Conservation (phyloP, 2,329 filamentous ascomycete species). For the Trichoderma simmonsii region DNA sequence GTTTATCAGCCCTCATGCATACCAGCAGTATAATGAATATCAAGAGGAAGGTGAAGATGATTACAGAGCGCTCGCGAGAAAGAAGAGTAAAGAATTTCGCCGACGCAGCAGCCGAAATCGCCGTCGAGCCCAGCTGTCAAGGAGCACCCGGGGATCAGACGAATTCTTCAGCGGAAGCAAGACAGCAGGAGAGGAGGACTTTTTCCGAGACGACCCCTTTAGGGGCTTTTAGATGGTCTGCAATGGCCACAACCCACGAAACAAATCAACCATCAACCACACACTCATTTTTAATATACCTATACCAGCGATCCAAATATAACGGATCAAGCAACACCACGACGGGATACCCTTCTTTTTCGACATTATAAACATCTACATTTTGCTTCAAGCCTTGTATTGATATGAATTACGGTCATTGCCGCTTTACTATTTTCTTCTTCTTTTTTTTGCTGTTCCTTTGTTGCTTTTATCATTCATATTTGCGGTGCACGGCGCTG, state of each 20-base stretch:
- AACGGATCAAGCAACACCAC: constrained; percentile 15
- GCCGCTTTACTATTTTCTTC: background rate
- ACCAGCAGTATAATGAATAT: constrained; percentile 45
- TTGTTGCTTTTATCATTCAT: background rate
- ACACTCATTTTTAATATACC: background rate
- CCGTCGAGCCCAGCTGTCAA: constrained; percentile 47
- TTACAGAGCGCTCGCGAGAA: constrained; percentile 44
- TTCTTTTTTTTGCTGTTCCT: constrained; percentile 1
- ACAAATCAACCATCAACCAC: background rate
- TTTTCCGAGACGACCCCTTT: constrained; percentile 59
- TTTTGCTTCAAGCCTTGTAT: constrained; percentile 13
- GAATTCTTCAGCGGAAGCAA: constrained; percentile 48
- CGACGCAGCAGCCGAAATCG: constrained; percentile 53
- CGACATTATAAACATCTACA: background rate
- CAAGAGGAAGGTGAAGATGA: constrained; percentile 52
- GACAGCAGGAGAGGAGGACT: constrained; percentile 53
- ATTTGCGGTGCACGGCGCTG: background rate
- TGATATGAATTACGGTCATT: constrained; percentile 18
- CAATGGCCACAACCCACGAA: background rate
- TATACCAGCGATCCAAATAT: background rate
- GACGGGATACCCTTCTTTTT: constrained; percentile 21
- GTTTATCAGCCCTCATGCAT: constrained; percentile 70
- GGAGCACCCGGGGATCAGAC: constrained; percentile 45
- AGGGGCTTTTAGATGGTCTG: constrained; percentile 50
- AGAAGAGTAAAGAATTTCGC: constrained; percentile 55